These are phyloP conservation scores for Blastobotrys ciferrii DNA, from an alignment of 1,139 yeast genomes.

Conservation along the genomic window DNA sequence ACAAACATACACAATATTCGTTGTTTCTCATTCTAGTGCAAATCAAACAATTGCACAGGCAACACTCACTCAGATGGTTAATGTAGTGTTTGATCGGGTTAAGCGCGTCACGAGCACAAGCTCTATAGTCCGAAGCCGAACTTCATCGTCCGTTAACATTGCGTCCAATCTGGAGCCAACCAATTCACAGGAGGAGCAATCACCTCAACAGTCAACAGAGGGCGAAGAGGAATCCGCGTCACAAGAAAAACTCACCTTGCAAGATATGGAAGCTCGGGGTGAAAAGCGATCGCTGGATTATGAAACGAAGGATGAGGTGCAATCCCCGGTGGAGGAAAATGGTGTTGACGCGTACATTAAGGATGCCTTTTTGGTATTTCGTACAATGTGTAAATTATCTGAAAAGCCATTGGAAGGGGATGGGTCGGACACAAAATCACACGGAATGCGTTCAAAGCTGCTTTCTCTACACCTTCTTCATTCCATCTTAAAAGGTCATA, in stretches of 20 bases:
- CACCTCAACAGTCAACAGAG: neutral
- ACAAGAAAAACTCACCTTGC: constrained; percentile 25
- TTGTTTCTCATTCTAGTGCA: constrained; percentile 72
- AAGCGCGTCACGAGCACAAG: constrained; percentile 23
- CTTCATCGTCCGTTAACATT: constrained; percentile 6
- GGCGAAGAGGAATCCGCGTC: constrained; percentile 12
- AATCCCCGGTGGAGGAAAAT: constrained; percentile 31
- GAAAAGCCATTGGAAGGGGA: constrained; percentile 77
- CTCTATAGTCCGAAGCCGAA: constrained; percentile 1
- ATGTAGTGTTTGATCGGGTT: constrained; percentile 79
- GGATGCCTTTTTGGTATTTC: constrained; percentile 88
- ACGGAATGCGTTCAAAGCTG: constrained; percentile 86
- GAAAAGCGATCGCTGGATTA: constrained; percentile 14
- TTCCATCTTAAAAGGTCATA: constrained; percentile 79
- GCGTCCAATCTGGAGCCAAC: neutral
- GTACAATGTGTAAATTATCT: constrained; percentile 92
- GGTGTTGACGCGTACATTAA: constrained; percentile 71
- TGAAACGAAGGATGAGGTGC: constrained; percentile 8
- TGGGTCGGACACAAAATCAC: constrained; percentile 77
- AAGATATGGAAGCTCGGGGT: constrained; percentile 26
- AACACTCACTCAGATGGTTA: constrained; percentile 84
- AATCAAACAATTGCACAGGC: constrained; percentile 97
- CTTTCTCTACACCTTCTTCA: constrained; percentile 86
- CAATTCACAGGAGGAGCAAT: constrained; percentile 1
- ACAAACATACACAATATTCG: constrained; percentile 88